Base-by-base conservation (phyloP, 257 asterid genomes). In the Rehmannia glutinosa region DNA sequence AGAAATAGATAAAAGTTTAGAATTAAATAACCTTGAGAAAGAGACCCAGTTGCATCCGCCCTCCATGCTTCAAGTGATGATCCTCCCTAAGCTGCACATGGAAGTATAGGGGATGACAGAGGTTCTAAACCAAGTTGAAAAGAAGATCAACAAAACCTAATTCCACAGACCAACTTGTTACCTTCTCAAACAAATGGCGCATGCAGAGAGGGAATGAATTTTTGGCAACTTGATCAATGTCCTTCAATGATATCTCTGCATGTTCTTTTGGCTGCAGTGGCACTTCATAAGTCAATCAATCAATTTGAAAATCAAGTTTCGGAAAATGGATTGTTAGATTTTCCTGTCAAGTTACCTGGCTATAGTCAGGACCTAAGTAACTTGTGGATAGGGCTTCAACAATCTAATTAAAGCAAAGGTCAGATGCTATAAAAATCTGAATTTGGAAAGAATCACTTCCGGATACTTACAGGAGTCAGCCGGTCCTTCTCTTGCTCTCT, bases 61-160 rank as follows among this genome's bases (percentile, higher is more conserved):
- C 97, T 72, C 97, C 99, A 74, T 94, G 95, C 86, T 85, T 94
- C 87, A 94, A 80, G 88, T 94, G 99, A 85, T 94, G 99, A 78
- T 94, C 96, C 83, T 91, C 99, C 76, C 84, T 81, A 71, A 94
- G 87, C 99, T 94, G 95, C 72, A 68, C 35, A 24, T 53, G 63
- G 21, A 73, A 66, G 64, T 36, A 33, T 25, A 65, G 38, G 16
- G 20, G 70, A 60, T 73, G 43, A 38, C 24, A 38, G 45, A 58
- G 5, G 54, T 33, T 53, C 11, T 21, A 55, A 53, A 8, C 45
- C 13, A n/a, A 64, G 16, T 58, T 10, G 30, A 49, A 8, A 30
- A 33, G 41, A 66, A 27, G 68, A 66, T 43, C 21, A 66, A 54
- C 30, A 60, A 32, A 56, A 46, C 35, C 23, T 46, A 25, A 71